phyloP scores from a whole-genome alignment of 768 basidiomycete genomes.

The Tephrocybe sp. region DNA sequence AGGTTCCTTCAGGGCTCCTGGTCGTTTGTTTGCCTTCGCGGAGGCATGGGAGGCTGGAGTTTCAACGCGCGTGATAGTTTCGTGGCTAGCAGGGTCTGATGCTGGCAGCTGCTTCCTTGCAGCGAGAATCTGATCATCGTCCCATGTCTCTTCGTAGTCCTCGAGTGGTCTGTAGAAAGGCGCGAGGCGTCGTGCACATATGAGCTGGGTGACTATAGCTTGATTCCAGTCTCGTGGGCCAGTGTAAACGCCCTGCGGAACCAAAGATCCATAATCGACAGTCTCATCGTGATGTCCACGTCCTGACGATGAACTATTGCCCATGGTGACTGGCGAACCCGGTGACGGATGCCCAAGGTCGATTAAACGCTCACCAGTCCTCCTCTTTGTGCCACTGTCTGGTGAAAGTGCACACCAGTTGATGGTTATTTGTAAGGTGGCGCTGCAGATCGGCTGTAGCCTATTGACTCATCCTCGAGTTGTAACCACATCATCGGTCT shows the following conservation, averaged over 20 bases:
- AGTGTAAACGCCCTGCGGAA: conserved; percentile 85
- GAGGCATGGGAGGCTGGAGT: conserved; percentile 28
- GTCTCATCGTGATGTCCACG: conserved; percentile 76
- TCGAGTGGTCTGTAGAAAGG: conserved; percentile 97
- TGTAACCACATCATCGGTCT: background rate
- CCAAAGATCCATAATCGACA: conserved; percentile 78
- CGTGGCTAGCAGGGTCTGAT: conserved; percentile 37
- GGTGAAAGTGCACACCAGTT: conserved; percentile 24
- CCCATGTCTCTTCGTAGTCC: conserved; percentile 88
- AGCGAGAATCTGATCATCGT: conserved; percentile 81
- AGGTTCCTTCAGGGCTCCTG: conserved; percentile 60
- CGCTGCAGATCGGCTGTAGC: conserved; percentile 14
- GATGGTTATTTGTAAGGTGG: conserved; percentile 38
- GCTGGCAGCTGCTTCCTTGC: conserved; percentile 70
- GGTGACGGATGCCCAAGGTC: conserved; percentile 4
- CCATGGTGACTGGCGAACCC: conserved; percentile 47
- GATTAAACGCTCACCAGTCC: conserved; percentile 5
- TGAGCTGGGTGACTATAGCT: conserved; percentile 79
- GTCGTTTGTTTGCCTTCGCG: conserved; percentile 49
- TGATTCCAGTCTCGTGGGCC: conserved; percentile 89
- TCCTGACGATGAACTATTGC: conserved; percentile 77
- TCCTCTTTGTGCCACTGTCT: conserved; percentile 12
- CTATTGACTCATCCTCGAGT: conserved; percentile 9
- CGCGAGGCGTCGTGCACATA: conserved; percentile 83
- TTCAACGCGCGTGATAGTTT: conserved; percentile 48